phyloP scores from a whole-genome alignment of 139 green algal species.

The Tetraselmis chui region DNA sequence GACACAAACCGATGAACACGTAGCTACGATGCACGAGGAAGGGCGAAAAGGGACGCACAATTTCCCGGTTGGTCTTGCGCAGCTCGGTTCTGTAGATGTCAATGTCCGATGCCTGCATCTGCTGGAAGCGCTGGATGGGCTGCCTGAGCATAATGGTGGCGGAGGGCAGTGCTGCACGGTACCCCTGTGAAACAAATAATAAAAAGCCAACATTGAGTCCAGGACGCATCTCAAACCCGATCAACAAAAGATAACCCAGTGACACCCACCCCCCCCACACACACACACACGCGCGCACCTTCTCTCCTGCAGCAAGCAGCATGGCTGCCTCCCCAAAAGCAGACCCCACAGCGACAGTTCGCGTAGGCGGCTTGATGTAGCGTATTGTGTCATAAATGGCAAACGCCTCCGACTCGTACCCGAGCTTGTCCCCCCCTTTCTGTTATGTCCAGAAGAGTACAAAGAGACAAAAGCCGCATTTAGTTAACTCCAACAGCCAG shows the following conservation, averaged over 20 bases:
- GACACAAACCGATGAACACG: neutral
- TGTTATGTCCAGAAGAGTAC: slow-evolving; percentile 22
- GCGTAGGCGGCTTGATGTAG: slow-evolving; percentile 83
- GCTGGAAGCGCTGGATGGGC: slow-evolving; percentile 79
- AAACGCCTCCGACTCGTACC: slow-evolving; percentile 96
- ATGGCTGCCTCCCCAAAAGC: slow-evolving; percentile 95
- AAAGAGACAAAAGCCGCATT: slow-evolving; percentile 4
- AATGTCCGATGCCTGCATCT: slow-evolving; percentile 92
- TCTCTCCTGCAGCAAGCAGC: slow-evolving; percentile 81
- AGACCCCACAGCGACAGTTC: slow-evolving; percentile 89
- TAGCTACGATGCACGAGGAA: no score
- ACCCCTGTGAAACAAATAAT: slow-evolving; percentile 51
- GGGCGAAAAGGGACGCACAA: slow-evolving; percentile 51
- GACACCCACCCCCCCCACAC: neutral
- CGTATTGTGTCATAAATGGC: slow-evolving; percentile 97
- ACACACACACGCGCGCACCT: slow-evolving; percentile 34
- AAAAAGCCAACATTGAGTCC: neutral
- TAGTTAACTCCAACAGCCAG: no score
- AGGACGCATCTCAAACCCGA: no score
- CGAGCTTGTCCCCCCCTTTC: slow-evolving; percentile 88
- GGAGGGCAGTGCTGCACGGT: slow-evolving; percentile 86
- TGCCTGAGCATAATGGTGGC: slow-evolving; percentile 96
- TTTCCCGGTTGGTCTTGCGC: slow-evolving; percentile 76
- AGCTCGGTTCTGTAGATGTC: slow-evolving; percentile 94
- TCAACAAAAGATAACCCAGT: no score